Evolutionary conservation across 768 basidiomycete species (phyloP).

Genomic region (Kwoniella shandongensis): DNA sequence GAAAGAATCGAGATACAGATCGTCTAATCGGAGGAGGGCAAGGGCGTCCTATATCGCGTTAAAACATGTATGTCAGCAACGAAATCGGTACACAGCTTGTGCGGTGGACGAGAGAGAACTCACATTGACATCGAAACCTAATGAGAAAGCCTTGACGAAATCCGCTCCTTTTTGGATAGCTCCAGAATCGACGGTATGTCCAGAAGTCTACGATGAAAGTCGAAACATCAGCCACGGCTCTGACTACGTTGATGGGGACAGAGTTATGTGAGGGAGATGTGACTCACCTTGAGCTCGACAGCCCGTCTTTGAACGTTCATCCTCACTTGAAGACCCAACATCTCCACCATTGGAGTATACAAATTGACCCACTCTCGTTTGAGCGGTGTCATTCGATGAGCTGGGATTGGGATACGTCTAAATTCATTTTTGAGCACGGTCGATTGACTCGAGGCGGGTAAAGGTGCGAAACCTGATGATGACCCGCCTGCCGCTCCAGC

Average conservation of each 20-base stretch:
- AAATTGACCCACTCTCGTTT: conserved; percentile 96
- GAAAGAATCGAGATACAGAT: conserved; percentile 95
- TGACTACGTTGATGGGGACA: neutral
- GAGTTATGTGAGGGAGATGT: too few species aligned
- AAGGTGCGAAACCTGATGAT: conserved; percentile 65
- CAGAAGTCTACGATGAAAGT: conserved; percentile 68
- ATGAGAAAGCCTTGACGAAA: conserved; percentile 89
- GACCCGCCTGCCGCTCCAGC: conserved; percentile 44
- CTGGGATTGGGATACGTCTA: conserved; percentile 87
- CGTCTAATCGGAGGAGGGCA: conserved; percentile 89
- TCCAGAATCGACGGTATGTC: conserved; percentile 87
- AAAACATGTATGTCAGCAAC: neutral
- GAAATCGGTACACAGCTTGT: too few species aligned
- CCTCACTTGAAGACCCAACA: conserved; percentile 88
- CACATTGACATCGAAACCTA: conserved; percentile 95
- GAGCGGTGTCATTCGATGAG: conserved; percentile 94
- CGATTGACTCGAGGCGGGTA: conserved; percentile 61
- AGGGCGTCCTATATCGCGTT: conserved; percentile 74
- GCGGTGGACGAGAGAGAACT: conserved; percentile 34
- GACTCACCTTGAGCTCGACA: conserved; percentile 86
- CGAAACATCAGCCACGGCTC: neutral
- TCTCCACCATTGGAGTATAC: conserved; percentile 92
- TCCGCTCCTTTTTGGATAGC: conserved; percentile 95
- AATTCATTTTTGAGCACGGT: conserved; percentile 73
- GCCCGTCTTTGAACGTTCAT: conserved; percentile 90